Evolutionary conservation across 306 rosid species (phyloP).

Genomic region (Rubus idaeus): DNA sequence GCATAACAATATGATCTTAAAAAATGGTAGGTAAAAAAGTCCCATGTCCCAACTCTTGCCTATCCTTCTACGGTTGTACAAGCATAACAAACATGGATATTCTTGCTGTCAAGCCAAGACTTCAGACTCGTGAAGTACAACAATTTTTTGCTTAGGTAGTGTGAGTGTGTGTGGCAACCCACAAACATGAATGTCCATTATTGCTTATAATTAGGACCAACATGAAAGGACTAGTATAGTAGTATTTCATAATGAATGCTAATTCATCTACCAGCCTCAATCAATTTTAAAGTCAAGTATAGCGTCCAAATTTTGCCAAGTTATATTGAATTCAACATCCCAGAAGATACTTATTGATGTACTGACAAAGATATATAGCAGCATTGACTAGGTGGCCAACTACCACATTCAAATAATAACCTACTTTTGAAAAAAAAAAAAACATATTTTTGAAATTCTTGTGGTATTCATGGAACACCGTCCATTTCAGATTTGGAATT

Average conservation of each 20-base stretch:
- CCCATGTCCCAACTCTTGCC: not conserved
- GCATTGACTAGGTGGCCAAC: not conserved
- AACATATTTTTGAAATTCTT: too few relatives aligned
- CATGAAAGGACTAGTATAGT: not conserved
- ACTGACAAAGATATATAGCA: not conserved
- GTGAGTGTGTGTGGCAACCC: not conserved
- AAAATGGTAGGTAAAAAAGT: not conserved
- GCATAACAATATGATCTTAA: not conserved
- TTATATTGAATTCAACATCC: not conserved
- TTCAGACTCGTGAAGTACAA: not conserved
- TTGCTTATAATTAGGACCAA: not conserved
- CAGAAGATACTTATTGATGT: not conserved
- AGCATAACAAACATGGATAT: not conserved
- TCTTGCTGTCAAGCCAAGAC: slow-evolving; percentile 13
- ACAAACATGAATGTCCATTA: not conserved
- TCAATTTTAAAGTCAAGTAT: not conserved
- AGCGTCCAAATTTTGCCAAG: not conserved
- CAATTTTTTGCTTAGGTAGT: not conserved
- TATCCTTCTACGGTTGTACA: slow-evolving; percentile 4
- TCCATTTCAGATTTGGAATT: too few relatives aligned
- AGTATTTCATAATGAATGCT: not conserved
- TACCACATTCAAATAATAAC: not conserved
- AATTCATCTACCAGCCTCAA: not conserved
- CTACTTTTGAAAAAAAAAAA: not conserved
- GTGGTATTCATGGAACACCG: not conserved